Percentiles rank a stretch among this genome's conserved stretches.
These are phyloP conservation scores for Cyanophora paradoxa DNA, from an alignment of 78 protist genomes.

Conservation along the genomic window DNA sequence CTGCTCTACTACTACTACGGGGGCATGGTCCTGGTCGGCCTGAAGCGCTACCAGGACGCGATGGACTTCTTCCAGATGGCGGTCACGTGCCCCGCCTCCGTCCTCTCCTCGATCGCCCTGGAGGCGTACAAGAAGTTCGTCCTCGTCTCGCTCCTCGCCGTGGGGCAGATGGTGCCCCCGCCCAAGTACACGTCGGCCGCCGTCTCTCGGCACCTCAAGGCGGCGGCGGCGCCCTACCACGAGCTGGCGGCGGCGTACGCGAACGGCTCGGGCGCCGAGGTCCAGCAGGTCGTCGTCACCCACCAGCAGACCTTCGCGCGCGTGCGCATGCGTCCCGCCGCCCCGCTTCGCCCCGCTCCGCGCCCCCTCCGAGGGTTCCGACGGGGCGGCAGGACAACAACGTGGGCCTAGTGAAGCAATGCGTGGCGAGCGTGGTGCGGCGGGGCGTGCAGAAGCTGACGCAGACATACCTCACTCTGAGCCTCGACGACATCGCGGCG, in stretches of 20 bases:
- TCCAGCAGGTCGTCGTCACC: too few relatives aligned
- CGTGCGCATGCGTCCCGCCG: too few relatives aligned
- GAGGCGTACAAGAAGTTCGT: constrained; percentile 11
- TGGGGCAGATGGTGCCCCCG: neutral
- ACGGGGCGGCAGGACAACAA: neutral
- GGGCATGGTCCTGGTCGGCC: neutral
- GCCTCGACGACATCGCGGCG: constrained; percentile 8
- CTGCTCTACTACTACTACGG: constrained; percentile 22
- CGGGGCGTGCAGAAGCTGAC: constrained; percentile 5
- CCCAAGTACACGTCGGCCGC: neutral
- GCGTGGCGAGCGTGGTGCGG: neutral
- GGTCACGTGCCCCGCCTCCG: neutral
- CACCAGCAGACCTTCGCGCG: too few relatives aligned
- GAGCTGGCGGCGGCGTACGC: neutral
- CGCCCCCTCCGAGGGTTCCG: too few relatives aligned
- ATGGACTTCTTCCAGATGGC: constrained; percentile 2
- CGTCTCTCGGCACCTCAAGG: neutral
- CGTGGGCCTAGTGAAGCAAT: neutral
- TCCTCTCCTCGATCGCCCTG: neutral
- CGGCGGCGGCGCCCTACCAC: neutral
- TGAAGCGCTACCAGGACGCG: neutral
- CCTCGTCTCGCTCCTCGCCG: constrained; percentile 3
- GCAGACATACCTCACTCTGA: neutral
- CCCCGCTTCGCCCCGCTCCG: too few relatives aligned
- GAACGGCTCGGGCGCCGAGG: neutral